phyloP scores from a whole-genome alignment of 1,139 yeast species.

The Casaregolazyma suthepensis region DNA sequence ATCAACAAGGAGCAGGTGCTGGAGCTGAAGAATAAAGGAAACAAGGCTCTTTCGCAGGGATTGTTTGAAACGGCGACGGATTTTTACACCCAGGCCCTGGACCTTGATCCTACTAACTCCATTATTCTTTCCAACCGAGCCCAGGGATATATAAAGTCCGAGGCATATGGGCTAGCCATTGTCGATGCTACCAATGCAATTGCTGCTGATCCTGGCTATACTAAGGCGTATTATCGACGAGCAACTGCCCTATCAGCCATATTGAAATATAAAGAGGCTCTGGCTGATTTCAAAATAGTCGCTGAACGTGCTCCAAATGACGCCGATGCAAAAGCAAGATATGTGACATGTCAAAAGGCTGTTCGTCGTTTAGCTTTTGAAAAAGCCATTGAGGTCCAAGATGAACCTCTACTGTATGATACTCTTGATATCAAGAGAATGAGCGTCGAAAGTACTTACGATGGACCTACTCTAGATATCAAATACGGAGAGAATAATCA shows the following conservation, averaged over 20 bases:
- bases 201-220: conserved; percentile 56
- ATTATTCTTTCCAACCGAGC: conserved; percentile 84
- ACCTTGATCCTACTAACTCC: conserved; percentile 57
- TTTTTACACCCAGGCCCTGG: conserved; percentile 72
- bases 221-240: conserved; percentile 75
- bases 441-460: conserved; percentile 53
- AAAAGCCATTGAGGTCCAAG: conserved; percentile 74
- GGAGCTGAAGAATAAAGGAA: conserved; percentile 60
- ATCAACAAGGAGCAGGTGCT: conserved; percentile 15
- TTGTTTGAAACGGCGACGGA: conserved; percentile 63
- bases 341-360: conserved; percentile 58
- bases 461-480: conserved; percentile 56
- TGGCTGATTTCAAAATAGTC: conserved; percentile 60
- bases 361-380: conserved; percentile 77
- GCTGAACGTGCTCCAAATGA: conserved; percentile 64
- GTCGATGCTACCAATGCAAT: conserved; percentile 71
- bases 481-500: conserved; percentile 27
- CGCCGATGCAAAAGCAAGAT: conserved; percentile 55
- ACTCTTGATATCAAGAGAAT: conserved; percentile 41
- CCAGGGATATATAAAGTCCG: conserved; percentile 79
- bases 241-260: conserved; percentile 80
- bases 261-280: conserved; percentile 68
- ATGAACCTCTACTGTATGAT: conserved; percentile 41
- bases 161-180: conserved; percentile 80
- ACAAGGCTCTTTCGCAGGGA: conserved; percentile 57